Evolutionary conservation across 345 rosid species (phyloP).

Genomic region (Brassica cretica): DNA sequence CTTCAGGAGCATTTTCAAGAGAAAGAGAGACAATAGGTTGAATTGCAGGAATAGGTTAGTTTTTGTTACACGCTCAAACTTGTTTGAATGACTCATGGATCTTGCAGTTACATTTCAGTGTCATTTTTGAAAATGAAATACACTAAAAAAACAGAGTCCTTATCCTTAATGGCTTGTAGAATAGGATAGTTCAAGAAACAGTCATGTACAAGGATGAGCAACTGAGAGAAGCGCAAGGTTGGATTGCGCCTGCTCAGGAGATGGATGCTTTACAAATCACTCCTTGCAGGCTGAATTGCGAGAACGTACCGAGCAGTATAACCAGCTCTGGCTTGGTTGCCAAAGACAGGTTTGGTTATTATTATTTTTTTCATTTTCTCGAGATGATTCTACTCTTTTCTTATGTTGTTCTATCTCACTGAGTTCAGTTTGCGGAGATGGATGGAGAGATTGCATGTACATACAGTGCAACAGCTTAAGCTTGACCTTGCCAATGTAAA

Average conservation of each 20-base stretch:
- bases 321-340: slow-evolving; percentile 88
- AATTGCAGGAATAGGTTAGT: slow-evolving; percentile 89
- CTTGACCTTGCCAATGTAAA: slow-evolving; percentile 73
- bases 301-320: slow-evolving; percentile 85
- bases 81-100: neutral
- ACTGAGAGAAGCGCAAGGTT: slow-evolving; percentile 70
- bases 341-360: slow-evolving; percentile 82
- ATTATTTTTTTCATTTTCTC: neutral
- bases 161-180: slow-evolving; percentile 53
- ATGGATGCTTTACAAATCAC: slow-evolving; percentile 78
- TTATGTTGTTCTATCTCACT: slow-evolving; percentile 30
- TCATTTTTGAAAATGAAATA: neutral
- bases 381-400: slow-evolving; percentile 5
- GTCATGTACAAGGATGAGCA: slow-evolving; percentile 84
- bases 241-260: slow-evolving; percentile 83
- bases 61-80: neutral
- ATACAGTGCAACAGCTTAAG: slow-evolving; percentile 85
- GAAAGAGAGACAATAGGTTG: slow-evolving; percentile 76
- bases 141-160: neutral
- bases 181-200: slow-evolving; percentile 86
- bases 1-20: slow-evolving; percentile 91
- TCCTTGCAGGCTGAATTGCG: slow-evolving; percentile 76
- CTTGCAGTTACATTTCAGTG: neutral
- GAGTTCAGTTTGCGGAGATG: slow-evolving; percentile 64
- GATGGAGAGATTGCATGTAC: slow-evolving; percentile 83